Conservation (phyloP, 306 rosid genomes). For the Erythrophleum fordii region DNA sequence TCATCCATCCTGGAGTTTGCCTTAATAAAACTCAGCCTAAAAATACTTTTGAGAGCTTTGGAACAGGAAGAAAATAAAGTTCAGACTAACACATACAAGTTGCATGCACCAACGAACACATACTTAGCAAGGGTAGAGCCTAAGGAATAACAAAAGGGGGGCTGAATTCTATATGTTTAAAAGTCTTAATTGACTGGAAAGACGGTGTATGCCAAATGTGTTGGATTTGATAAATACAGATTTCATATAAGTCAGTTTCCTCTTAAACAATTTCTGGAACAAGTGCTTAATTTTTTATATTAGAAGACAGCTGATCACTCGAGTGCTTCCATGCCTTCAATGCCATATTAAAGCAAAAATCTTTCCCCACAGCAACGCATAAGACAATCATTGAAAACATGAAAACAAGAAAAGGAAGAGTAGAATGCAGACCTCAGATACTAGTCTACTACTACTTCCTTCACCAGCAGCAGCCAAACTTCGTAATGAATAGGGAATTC, state of each 20-base stretch:
- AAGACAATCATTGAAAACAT: constrained; percentile 17
- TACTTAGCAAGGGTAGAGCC: not conserved
- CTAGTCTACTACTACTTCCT: constrained; percentile 72
- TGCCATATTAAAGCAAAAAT: not conserved
- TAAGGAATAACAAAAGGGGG: constrained; percentile 1
- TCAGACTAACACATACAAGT: not conserved
- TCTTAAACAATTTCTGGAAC: constrained; percentile 3
- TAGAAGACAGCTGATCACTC: not conserved
- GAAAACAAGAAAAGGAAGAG: constrained; percentile 33
- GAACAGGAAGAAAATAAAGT: not conserved
- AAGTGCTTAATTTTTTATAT: not conserved
- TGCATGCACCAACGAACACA: not conserved
- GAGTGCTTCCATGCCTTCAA: constrained; percentile 1
- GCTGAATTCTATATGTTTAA: not conserved
- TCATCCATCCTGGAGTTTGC: not conserved
- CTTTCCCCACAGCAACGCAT: constrained; percentile 1
- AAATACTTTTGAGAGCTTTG: not conserved
- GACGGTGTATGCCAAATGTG: not conserved
- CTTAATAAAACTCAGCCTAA: constrained; percentile 7
- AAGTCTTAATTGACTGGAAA: not conserved
- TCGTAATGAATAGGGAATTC: constrained; percentile 74
- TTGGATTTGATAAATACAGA: constrained; percentile 13
- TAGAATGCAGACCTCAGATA: constrained; percentile 72
- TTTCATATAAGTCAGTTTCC: constrained; percentile 3
- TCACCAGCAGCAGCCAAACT: constrained; percentile 61